A percentile compares a stretch with the other conserved stretches of the same genome.
Evolutionary conservation across 106 monocot species (phyloP).

Genomic region (Triglochin maritima): DNA sequence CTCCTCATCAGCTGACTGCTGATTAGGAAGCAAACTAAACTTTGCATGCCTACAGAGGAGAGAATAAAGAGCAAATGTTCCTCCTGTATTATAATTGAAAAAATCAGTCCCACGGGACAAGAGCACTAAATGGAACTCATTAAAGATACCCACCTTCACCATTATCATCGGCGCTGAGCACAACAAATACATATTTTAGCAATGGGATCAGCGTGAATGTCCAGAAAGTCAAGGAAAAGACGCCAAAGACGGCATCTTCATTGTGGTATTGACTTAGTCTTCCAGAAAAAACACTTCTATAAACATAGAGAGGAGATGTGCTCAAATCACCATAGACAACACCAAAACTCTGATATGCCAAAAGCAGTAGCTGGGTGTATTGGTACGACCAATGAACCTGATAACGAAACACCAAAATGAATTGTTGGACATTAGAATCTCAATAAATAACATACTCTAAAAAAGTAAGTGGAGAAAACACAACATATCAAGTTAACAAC

Average conservation of each 20-base stretch:
- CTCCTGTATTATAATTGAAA: slow-evolving; percentile 32
- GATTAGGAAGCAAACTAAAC: slow-evolving; percentile 86
- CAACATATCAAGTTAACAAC: no score
- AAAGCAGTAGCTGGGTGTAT: slow-evolving; percentile 53
- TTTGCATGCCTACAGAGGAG: slow-evolving; percentile 89
- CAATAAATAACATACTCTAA: no score
- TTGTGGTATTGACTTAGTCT: slow-evolving; percentile 43
- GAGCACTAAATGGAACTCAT: no score
- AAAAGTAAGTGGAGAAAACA: no score
- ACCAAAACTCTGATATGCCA: slow-evolving; percentile 94
- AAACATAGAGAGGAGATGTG: slow-evolving; percentile 88
- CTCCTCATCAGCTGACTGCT: slow-evolving; percentile 88
- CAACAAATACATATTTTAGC: slow-evolving; percentile 74
- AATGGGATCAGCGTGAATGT: slow-evolving; percentile 73
- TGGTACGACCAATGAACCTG: slow-evolving; percentile 36
- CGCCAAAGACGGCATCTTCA: slow-evolving; percentile 70
- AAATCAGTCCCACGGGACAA: neutral
- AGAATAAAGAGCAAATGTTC: slow-evolving; percentile 86
- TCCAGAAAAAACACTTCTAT: slow-evolving; percentile 63
- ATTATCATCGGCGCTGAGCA: slow-evolving; percentile 84
- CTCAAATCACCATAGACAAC: slow-evolving; percentile 93
- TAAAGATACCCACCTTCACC: slow-evolving; percentile 66
- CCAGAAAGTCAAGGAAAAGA: slow-evolving; percentile 82
- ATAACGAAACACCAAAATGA: neutral
- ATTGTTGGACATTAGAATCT: no score